phyloP scores from a whole-genome alignment of 2,329 filamentous ascomycete genomes.

The Fusarium robinianum region DNA sequence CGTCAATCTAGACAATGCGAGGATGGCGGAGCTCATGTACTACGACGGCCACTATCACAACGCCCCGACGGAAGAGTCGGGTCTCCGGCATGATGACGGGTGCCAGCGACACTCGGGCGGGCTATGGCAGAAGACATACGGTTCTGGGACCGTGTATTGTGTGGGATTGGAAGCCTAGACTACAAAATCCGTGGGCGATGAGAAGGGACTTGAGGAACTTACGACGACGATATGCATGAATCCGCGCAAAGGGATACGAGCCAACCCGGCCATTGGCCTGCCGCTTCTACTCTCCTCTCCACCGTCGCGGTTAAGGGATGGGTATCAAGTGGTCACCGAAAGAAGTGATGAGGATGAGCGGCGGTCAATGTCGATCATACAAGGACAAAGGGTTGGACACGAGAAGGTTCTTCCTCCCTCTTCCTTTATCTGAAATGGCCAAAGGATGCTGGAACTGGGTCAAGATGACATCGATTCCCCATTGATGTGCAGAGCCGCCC shows the following conservation, averaged over 20 bases:
- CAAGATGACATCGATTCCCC: conserved; percentile 16
- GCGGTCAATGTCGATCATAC: conserved; percentile 19
- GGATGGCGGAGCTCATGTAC: conserved; percentile 38
- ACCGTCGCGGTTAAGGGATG: too few species aligned
- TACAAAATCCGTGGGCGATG: conserved; percentile 41
- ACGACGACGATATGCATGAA: conserved; percentile 20
- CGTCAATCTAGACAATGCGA: conserved; percentile 5
- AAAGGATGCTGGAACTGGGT: conserved; percentile 16
- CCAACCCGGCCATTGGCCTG: conserved; percentile 10
- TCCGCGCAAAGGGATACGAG: conserved; percentile 12
- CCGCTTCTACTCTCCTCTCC: conserved; percentile 12
- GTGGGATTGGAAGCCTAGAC: conserved; percentile 45
- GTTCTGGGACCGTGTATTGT: conserved; percentile 47
- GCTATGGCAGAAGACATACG: conserved; percentile 42
- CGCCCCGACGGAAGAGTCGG: conserved; percentile 19
- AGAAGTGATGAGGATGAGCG: conserved; percentile 27
- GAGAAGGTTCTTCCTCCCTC: too few species aligned
- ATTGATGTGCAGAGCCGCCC: conserved; percentile 26
- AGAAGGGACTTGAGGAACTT: too few species aligned
- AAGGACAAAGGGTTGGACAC: not conserved
- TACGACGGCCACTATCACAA: conserved; percentile 39
- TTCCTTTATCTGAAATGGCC: conserved; percentile 3
- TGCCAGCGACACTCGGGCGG: conserved; percentile 18
- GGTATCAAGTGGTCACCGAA: too few species aligned
- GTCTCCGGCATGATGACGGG: conserved; percentile 10